phyloP scores from a whole-genome alignment of 75 land plant genomes.

The Larix kaempferi region DNA sequence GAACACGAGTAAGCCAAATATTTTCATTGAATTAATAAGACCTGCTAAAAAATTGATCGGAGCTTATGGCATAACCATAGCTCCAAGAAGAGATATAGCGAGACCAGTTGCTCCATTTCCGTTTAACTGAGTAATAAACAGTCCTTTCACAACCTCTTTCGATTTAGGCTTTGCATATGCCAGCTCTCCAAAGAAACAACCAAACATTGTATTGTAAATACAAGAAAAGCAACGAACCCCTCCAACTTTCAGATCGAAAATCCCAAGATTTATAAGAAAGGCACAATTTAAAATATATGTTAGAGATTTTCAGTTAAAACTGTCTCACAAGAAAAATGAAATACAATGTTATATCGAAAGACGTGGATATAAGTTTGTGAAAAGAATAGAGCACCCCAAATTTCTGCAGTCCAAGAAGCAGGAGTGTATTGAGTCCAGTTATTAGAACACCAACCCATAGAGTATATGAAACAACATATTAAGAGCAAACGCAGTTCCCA shows the following conservation, averaged over 20 bases:
- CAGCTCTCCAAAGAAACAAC: slow-evolving; percentile 42
- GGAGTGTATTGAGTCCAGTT: slow-evolving; percentile 23
- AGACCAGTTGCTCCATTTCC: slow-evolving; percentile 44
- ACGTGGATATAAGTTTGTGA: neutral
- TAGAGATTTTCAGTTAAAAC: too few species aligned
- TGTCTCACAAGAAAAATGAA: too few species aligned
- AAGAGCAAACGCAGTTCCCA: slow-evolving; percentile 39
- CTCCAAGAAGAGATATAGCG: slow-evolving; percentile 67
- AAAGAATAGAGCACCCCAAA: slow-evolving; percentile 11
- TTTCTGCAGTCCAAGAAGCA: slow-evolving; percentile 22
- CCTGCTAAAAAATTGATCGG: neutral
- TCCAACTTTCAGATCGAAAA: slow-evolving; percentile 32
- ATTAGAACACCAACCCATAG: slow-evolving; percentile 35
- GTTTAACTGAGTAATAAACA: slow-evolving; percentile 43
- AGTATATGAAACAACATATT: slow-evolving; percentile 28
- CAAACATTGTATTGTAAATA: slow-evolving; percentile 33
- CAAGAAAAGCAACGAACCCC: slow-evolving; percentile 22
- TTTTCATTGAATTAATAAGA: neutral
- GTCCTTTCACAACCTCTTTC: slow-evolving; percentile 36
- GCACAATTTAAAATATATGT: neutral
- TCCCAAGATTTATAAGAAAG: neutral
- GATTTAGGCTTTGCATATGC: slow-evolving; percentile 51
- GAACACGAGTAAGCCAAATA: neutral
- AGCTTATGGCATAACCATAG: slow-evolving; percentile 70
- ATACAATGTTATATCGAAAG: neutral